Evolutionary conservation across 805 yeast species (phyloP), one percentile per base, ranked within the genome.

Genomic region (Priceomyces melissophilus): DNA sequence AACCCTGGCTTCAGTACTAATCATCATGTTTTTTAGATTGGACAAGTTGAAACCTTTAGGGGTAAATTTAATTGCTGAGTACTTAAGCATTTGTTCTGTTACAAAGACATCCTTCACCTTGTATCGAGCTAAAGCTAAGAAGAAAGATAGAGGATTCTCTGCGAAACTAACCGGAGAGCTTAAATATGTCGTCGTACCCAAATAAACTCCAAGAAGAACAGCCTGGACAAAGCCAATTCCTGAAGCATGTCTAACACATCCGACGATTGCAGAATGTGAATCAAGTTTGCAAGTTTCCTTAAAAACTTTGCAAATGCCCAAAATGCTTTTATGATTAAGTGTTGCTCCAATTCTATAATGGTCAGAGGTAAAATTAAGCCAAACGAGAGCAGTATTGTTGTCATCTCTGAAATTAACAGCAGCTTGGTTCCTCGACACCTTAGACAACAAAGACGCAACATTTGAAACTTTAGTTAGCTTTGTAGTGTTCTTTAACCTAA

Each of bases 181-280:
- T 36, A 90, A 65, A 48, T 83, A 82, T 0, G 99, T 91, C 1
- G 95, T 76, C 0, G 93, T 79, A 0, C 99, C 99, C 42, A 87
- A 65, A 54, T 82, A 93, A 0, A 84, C 81, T 4, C 99, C 99
- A 48, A 93, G 59, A 29, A 90, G 62, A 40, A 81, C 81, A n/a
- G 95, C 76, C 58, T 88, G 91, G 20, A 93, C 65, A 57, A 93
- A 90, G 0, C 99, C 99, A 20, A 91, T 61, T 0, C 97, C 97
- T 2, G 76, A 64, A 1, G 87, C 78, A 50, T 90, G 91, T 33
- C 95, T 78, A 7, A 87, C 95, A 60, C 96, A 82, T 0, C 96
- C 96, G 32, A 91, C 71, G 5, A 93, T 69, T 0, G 96, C 83
- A 31, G 79, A 77, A 27, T 76, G 73, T 30, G 85, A 76, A 10